Conservation (phyloP, 768 basidiomycete species). For the Cubamyces sp. region DNA sequence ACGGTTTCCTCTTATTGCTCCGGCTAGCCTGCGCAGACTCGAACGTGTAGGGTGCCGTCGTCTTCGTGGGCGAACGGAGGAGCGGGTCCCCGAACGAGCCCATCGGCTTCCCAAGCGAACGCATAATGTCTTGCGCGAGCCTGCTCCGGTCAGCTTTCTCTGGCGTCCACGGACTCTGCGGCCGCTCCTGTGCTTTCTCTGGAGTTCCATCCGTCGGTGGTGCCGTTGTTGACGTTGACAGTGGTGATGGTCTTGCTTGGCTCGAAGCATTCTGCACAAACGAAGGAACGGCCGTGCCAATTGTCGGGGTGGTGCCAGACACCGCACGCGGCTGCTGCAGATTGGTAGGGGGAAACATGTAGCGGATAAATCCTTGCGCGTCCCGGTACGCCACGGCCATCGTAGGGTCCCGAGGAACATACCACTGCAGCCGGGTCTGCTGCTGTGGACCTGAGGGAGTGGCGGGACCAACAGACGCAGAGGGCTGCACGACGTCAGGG, state of each 20-base stretch:
- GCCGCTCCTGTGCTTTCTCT: background rate
- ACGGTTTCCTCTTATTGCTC: constrained; percentile 11
- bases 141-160: constrained; percentile 51
- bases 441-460: too few relatives aligned
- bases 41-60: background rate
- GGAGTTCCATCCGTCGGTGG: background rate
- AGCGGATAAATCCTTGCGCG: constrained; percentile 6
- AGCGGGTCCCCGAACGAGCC: constrained; percentile 12
- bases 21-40: background rate
- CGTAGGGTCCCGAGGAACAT: constrained; percentile 2
- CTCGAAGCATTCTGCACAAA: background rate
- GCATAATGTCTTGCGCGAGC: constrained; percentile 60
- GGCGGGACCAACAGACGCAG: background rate
- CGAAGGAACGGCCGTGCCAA: background rate
- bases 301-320: background rate
- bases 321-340: background rate
- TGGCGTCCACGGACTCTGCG: constrained; percentile 33
- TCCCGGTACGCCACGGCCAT: constrained; percentile 13
- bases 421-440: constrained; percentile 5
- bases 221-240: background rate
- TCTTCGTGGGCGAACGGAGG: background rate
- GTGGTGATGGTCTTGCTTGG: background rate
- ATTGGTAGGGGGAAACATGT: background rate
- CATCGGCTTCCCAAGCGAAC: constrained; percentile 46
- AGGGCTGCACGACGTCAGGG: too few relatives aligned